Evolutionary conservation across 176 grass and related monocot genomes (phyloP).

Genomic region (Dendrocalamus sinicus): DNA sequence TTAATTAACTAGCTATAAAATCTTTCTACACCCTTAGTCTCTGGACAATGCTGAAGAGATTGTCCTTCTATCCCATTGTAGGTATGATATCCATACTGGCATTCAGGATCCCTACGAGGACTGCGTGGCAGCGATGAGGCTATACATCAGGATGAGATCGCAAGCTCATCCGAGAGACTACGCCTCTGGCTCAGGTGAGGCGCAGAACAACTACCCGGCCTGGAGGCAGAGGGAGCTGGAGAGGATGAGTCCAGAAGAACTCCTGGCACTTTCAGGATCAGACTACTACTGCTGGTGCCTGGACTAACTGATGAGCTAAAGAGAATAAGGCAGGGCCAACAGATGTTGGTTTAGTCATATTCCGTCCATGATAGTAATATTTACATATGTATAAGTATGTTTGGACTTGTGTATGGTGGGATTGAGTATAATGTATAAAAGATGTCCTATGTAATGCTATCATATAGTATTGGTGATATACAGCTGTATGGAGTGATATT

Average conservation of each 20-base stretch:
- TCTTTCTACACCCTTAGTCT: neutral
- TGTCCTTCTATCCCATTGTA: slow-evolving; percentile 33
- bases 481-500: slow-evolving; percentile 16
- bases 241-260: slow-evolving; percentile 84
- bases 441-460: slow-evolving; percentile 24
- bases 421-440: slow-evolving; percentile 27
- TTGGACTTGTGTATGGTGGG: slow-evolving; percentile 25
- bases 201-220: slow-evolving; percentile 65
- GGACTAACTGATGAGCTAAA: slow-evolving; percentile 50
- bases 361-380: slow-evolving; percentile 11
- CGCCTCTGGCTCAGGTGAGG: slow-evolving; percentile 64
- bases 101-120: slow-evolving; percentile 80
- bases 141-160: slow-evolving; percentile 74
- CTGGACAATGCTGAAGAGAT: slow-evolving; percentile 6
- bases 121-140: slow-evolving; percentile 71
- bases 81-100: slow-evolving; percentile 82
- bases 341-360: slow-evolving; percentile 19
- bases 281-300: slow-evolving; percentile 97
- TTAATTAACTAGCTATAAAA: neutral
- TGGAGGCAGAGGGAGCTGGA: slow-evolving; percentile 87
- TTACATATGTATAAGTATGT: slow-evolving; percentile 45
- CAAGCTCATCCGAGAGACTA: slow-evolving; percentile 67
- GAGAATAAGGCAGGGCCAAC: slow-evolving; percentile 41
- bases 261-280: slow-evolving; percentile 74
- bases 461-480: slow-evolving; percentile 22